Evolutionary conservation across 768 basidiomycete genomes (phyloP).

Genomic region (Trametes sanguinea): DNA sequence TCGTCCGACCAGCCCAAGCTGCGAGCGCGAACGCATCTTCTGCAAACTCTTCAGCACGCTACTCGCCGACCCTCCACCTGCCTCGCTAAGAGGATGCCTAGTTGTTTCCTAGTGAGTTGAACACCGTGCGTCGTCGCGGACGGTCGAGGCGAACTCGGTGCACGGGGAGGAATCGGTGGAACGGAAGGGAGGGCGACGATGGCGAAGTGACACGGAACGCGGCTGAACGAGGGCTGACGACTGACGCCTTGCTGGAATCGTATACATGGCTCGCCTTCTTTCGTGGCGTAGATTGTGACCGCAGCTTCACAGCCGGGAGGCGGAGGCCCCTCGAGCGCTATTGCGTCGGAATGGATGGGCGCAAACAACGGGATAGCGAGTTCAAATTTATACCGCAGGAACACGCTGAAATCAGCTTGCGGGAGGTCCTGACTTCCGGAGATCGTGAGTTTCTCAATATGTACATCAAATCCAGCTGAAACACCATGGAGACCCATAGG

Average conservation of each 20-base stretch:
- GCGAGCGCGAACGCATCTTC: constrained; percentile 16
- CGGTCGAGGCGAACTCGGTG: not conserved
- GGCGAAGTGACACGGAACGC: not conserved
- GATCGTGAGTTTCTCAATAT: too few species aligned
- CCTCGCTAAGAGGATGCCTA: not conserved
- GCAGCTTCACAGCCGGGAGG: constrained; percentile 9
- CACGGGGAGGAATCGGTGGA: not conserved
- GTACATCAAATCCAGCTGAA: too few species aligned
- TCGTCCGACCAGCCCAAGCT: constrained; percentile 7
- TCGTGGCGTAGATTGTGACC: constrained; percentile 5
- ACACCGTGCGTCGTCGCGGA: not conserved
- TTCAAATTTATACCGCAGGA: too few species aligned
- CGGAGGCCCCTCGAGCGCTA: not conserved
- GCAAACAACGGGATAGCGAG: too few species aligned
- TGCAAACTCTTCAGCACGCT: constrained; percentile 4
- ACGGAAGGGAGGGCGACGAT: not conserved
- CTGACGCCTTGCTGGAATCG: constrained; percentile 15
- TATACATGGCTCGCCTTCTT: constrained; percentile 24
- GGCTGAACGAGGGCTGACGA: constrained; percentile 15
- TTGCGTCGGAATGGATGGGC: too few species aligned
- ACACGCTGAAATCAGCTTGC: too few species aligned
- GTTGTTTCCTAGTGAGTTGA: not conserved
- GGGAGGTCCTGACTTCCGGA: too few species aligned
- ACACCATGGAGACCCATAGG: too few species aligned
- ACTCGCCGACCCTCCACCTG: not conserved